Evolutionary conservation across 306 rosid species (phyloP), one percentile per base, ranked within the genome.

Genomic region (Sesbania bispinosa): DNA sequence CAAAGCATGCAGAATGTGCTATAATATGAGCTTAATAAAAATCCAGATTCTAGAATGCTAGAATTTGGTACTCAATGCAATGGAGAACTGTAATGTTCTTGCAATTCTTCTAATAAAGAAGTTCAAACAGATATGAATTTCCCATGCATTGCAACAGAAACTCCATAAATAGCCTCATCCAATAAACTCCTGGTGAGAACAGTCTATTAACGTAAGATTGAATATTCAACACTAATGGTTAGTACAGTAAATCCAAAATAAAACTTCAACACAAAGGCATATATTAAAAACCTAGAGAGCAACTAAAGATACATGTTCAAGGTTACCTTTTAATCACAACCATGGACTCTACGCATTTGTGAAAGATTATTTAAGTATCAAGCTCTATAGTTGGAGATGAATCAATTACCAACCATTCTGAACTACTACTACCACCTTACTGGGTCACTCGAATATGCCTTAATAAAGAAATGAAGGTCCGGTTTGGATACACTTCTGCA

Each of bases 211-310:
- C n/a, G n/a, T n/a, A n/a, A n/a, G n/a, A n/a, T n/a, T n/a, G n/a
- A n/a, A n/a, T n/a, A n/a, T 38, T 29, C 24, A 33, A 59, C 51
- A 77, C 10, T 26, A 57, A 59, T n/a, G 2, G 1, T 3, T 57
- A 36, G 48, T 30, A 18, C 11, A 52, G 26, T 45, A 21, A 50
- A n/a, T 43, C 24, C n/a, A 38, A 41, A 35, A 47, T 36, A 24
- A 45, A 52, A 42, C 11, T 48, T 42, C 10, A n/a, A 26, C 59
- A 39, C 32, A 58, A 46, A 39, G 38, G 63, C 60, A 77, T 38
- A 58, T 48, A 69, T 77, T 29, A 59, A 47, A 59, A 38, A 41
- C 15, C 71, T 10, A 61, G 23, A 69, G 47, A 41, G 51, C 67
- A 51, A 51, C 60, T 51, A 10, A 4, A 32, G 14, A 14, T 30